Conservation (phyloP, 768 basidiomycete genomes). For the Tylopilus rubrobrunneus region DNA sequence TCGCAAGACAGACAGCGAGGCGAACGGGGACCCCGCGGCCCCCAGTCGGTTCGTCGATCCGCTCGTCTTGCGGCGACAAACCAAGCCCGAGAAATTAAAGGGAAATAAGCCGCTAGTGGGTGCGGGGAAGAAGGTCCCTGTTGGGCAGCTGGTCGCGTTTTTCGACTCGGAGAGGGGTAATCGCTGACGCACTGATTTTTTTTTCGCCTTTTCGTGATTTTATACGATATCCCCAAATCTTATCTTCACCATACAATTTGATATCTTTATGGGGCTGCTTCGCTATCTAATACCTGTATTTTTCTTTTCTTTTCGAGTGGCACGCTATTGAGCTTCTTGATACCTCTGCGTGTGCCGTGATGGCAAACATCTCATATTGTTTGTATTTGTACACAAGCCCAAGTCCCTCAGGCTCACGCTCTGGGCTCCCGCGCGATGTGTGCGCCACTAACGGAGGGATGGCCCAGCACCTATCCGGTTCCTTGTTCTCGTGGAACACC, state of each 20-base stretch:
- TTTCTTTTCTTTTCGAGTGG: not conserved
- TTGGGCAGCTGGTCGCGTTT: constrained; percentile 80
- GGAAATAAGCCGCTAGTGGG: constrained; percentile 38
- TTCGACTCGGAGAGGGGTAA: constrained; percentile 49
- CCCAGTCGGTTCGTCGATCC: constrained; percentile 70
- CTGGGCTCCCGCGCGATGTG: too few relatives aligned
- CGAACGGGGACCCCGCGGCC: constrained; percentile 6
- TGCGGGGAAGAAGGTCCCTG: constrained; percentile 57
- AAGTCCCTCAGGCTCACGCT: too few relatives aligned
- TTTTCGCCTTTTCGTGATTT: not conserved
- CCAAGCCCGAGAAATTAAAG: constrained; percentile 40
- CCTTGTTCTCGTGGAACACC: too few relatives aligned
- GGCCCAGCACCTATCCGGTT: too few relatives aligned
- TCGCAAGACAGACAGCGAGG: constrained; percentile 6
- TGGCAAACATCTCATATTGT: not conserved
- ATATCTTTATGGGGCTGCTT: not conserved
- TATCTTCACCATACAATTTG: not conserved
- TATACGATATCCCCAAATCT: not conserved
- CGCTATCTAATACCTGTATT: not conserved
- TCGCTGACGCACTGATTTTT: not conserved
- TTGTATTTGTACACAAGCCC: not conserved
- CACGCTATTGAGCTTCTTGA: not conserved
- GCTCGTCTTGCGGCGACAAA: constrained; percentile 63
- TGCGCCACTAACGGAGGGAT: too few relatives aligned
- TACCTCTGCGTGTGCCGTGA: not conserved